Base-by-base conservation (phyloP, 2,329 filamentous ascomycete species). In the Alternaria arbusti region DNA sequence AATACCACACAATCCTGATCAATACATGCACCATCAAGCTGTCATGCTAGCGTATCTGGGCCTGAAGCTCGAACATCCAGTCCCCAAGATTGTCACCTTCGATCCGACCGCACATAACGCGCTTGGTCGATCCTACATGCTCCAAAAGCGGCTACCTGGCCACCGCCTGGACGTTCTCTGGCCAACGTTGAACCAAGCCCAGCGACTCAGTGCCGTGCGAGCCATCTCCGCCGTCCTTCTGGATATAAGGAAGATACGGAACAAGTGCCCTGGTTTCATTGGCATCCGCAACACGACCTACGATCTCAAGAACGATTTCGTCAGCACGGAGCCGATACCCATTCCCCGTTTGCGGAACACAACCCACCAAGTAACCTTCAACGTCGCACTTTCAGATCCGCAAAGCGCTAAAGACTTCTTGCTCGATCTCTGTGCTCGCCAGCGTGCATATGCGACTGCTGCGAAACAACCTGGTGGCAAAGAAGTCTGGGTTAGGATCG, bases 131-230 rank as follows among this genome's bases (percentile, higher is more conserved):
- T 17, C 61, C 0, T 71, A 65, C 22, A 65, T 67, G 57, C 40
- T 70, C 28, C 67, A 67, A 26, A 36, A 61, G 20, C 62, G 69
- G n/a, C 54, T 71, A 4, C 55, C 55, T 8, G 67, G 70, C 12
- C 30, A 56, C 2, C 26, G 40, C 15, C 57, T 69, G 1, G 9
- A 15, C 12, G 4, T 40, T 1, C 9, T 66, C 12, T 63, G 61
- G 61, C 8, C 45, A 6, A 23, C 25, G 0, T 32, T 70, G 8
- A 69, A 57, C 9, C 26, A 46, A 17, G 55, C 47, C 3, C 69
- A 73, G 40, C 56, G 46, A 44, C 46, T 43, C 20, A 58, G 56
- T 11, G 32, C 46, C 23, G 12, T 28, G 12, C 46, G 30, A 32
- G 56, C 30, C 3, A 44, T 58, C 4, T 50, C 46, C 12, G 5